Evolutionary conservation across 208 protist genomes (phyloP).

Genomic region (Jaenimonas drosophilae): DNA sequence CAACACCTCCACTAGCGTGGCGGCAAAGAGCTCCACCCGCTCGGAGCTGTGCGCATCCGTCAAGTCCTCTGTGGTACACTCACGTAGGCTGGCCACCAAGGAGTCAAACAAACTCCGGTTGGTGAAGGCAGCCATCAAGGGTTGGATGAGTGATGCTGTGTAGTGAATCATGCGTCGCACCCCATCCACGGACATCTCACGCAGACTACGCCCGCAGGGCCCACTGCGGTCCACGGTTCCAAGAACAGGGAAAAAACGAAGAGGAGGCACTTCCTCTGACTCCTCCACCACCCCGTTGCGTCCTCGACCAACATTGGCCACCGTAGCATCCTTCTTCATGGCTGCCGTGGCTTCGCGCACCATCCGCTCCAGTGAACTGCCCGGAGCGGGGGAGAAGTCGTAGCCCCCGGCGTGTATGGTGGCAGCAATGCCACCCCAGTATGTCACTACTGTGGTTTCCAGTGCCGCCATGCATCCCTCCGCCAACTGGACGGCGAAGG

Average conservation of each 20-base stretch:
- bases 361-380: constrained; percentile 23
- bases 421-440: constrained; percentile 75
- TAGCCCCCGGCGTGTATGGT: constrained; percentile 57
- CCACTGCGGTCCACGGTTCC: not conserved
- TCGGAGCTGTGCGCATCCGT: constrained; percentile 20
- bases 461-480: constrained; percentile 45
- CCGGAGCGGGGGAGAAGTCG: constrained; percentile 37
- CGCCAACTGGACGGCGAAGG: constrained; percentile 47
- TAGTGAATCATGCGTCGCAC: constrained; percentile 47
- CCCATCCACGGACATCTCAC: constrained; percentile 53
- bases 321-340: not conserved
- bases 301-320: too few species aligned
- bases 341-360: constrained; percentile 7
- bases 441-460: constrained; percentile 64
- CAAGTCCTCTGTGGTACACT: constrained; percentile 43
- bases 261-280: not conserved
- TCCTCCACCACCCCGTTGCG: constrained; percentile 2
- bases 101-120: constrained; percentile 47
- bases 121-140: constrained; percentile 55
- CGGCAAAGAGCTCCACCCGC: constrained; percentile 65
- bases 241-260: too few species aligned
- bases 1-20: constrained; percentile 67
- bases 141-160: constrained; percentile 31
- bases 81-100: constrained; percentile 47
- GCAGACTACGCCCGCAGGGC: constrained; percentile 18